Evolutionary conservation across 371 early-diverging fungal genomes (phyloP).

Genomic region (Apophysomyces sp.): DNA sequence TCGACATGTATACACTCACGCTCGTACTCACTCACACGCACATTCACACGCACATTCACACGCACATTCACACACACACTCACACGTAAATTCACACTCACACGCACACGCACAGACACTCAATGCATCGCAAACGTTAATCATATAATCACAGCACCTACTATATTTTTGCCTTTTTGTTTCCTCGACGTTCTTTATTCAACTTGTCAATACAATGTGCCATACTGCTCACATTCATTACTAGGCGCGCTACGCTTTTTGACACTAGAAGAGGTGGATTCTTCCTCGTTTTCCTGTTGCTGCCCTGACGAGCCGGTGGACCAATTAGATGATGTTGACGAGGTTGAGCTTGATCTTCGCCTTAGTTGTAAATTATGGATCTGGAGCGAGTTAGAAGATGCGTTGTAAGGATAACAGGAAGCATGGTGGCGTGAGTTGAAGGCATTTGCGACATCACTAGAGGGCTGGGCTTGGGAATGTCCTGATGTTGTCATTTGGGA

Average conservation of each 20-base stretch:
- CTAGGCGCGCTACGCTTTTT: constrained; percentile 14
- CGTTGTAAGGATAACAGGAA: constrained; percentile 9
- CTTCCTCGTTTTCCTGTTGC: constrained; percentile 10
- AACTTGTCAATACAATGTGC: constrained; percentile 2
- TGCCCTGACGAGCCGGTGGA: constrained; percentile 4
- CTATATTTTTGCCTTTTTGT: not conserved
- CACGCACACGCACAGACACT: too few relatives aligned
- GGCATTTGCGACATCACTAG: constrained; percentile 4
- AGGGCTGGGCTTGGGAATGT: constrained; percentile 2
- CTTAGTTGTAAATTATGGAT: constrained; percentile 24
- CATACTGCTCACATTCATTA: not conserved
- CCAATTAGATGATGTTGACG: constrained; percentile 27
- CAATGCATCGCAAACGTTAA: too few relatives aligned
- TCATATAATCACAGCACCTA: too few relatives aligned
- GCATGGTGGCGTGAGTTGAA: constrained; percentile 10
- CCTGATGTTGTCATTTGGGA: constrained; percentile 7
- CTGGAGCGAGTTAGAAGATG: constrained; percentile 17
- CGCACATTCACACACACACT: too few relatives aligned
- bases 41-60: too few relatives aligned
- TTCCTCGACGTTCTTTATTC: not conserved
- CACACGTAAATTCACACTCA: too few relatives aligned
- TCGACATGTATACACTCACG: too few relatives aligned
- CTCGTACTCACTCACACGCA: too few relatives aligned
- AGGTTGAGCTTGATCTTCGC: constrained; percentile 39
- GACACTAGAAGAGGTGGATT: constrained; percentile 7